Evolutionary conservation across 148 eudicot genomes (phyloP), one percentile per base, ranked within the genome.

Genomic region (Limonium bicolor): DNA sequence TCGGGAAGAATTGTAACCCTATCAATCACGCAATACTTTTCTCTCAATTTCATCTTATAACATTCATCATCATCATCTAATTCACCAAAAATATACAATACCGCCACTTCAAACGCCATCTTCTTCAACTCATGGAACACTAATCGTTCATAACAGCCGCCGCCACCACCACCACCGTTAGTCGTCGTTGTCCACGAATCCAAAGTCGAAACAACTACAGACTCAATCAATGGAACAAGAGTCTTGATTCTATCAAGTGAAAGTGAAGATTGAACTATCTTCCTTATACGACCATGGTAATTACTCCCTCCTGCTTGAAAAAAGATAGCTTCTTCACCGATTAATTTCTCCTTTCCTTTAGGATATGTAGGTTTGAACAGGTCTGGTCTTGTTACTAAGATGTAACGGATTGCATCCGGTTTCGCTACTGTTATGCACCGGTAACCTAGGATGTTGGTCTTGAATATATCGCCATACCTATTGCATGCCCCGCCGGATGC

Each of bases 391-490:
- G 59, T 60, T 23, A 66, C 54, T 14, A 74, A 21, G 28, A 74
- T 73, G 32, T 63, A 60, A 46, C 65, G 62, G 5, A 76, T 60
- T 1, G 81, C 76, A 25, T 70, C 76, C 0, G 81, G 81, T 60
- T 76, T 74, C 14, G 76, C 59, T 54, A 74, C 36, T 76, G 70
- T 74, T 49, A 74, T 64, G 50, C 81, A 59, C 4, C 66, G 70
- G 41, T 60, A 74, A 1, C 81, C 76, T 3, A 74, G 72, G 19
- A 74, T 43, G 36, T 57, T 57, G 5, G 70, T 70, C 67, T 70
- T 74, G 76, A 74, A 74, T 14, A 74, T 66, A 11, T 66, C 72
- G n/a, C 81, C 81, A 37, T 74, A 70, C 64, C 80, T 74, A 38
- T 33, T 3, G 20, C 24, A 34, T 9, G n/a, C 4, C 23, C 13